Evolutionary conservation across 2,329 filamentous ascomycete species (phyloP), one percentile per base, ranked within the genome.

Genomic region (Fusarium keratoplasticum): DNA sequence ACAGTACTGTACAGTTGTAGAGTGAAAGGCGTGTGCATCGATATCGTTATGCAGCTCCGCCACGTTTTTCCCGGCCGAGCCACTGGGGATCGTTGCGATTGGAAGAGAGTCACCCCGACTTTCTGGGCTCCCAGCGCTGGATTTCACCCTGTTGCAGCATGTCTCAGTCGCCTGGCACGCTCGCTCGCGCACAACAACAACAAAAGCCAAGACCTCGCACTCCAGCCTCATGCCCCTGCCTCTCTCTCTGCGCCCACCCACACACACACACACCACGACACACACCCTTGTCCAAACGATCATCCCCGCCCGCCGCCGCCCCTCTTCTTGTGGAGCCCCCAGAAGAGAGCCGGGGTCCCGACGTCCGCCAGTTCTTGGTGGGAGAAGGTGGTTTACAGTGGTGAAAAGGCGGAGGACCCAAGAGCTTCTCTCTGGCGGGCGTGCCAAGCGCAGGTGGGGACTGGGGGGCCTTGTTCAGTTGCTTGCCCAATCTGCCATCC

Each of bases 291-390:
- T 64, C 69, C 71, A 52, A 52, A 61, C 71, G 67, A 63, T 68
- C 61, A 72, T 69, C 66, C 66, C 72, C 70, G 55, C 61, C 64
- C 66, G 64, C 72, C 70, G 22, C 42, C 22, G 22, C 22, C 66
- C 72, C 65, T 50, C 61, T 18, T 14, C 64, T 60, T 71, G 65
- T 72, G 58, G 70, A 70, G 58, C 11, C 52, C 63, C 61, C 71
- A 67, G 65, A 2, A 67, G 63, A 71, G 33, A 55, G 36, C 71
- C 18, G 47, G 74, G 71, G 58, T 71, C 42, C 58, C 71, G 64
- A 65, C 44, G 68, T 75, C 76, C 76, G 76, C 76, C 76, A 75
- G 67, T 77, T 77, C 64, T 77, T 76, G 67, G 72, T 77, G 72
- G 42, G 63, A 61, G 71, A 75, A 70, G 64, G 65, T 58, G 47